phyloP scores from a whole-genome alignment of 129 eudicot species.

The Helianthus annuus region DNA sequence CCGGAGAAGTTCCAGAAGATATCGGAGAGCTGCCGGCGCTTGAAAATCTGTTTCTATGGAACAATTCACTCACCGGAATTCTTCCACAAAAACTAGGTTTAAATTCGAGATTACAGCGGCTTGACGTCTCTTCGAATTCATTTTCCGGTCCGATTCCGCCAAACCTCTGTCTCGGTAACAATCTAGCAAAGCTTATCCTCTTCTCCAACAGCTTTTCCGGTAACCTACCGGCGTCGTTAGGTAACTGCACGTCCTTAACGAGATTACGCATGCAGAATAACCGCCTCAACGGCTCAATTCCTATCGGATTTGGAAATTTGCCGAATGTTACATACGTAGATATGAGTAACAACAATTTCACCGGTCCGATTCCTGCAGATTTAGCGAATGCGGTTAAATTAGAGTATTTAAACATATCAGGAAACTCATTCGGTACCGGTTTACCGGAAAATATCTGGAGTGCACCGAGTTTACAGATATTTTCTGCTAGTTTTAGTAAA shows the following conservation, averaged over 20 bases:
- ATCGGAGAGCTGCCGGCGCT: constrained; percentile 81
- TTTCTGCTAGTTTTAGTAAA: constrained; percentile 55
- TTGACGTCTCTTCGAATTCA: constrained; percentile 83
- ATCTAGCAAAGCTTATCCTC: constrained; percentile 60
- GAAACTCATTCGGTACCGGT: constrained; percentile 43
- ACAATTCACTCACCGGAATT: constrained; percentile 77
- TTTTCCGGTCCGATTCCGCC: constrained; percentile 77
- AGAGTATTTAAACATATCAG: constrained; percentile 66
- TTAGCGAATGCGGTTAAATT: constrained; percentile 59
- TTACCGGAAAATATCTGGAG: constrained; percentile 82
- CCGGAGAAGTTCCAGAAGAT: constrained; percentile 80
- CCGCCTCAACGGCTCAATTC: constrained; percentile 74
- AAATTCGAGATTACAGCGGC: constrained; percentile 54
- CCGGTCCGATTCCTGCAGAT: constrained; percentile 73
- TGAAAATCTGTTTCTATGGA: constrained; percentile 61
- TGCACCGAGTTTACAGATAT: constrained; percentile 69
- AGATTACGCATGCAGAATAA: constrained; percentile 71
- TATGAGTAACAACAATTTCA: constrained; percentile 61
- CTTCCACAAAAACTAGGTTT: constrained; percentile 77
- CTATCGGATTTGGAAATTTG: constrained; percentile 66
- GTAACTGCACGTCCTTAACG: constrained; percentile 67
- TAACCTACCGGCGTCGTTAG: constrained; percentile 58
- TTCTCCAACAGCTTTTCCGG: constrained; percentile 68
- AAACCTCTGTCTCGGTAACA: constrained; percentile 68
- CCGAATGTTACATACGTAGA: constrained; percentile 75